Conservation (phyloP, 202 grass and related monocot species). For the Bolboschoenoplectus hybrid region DNA sequence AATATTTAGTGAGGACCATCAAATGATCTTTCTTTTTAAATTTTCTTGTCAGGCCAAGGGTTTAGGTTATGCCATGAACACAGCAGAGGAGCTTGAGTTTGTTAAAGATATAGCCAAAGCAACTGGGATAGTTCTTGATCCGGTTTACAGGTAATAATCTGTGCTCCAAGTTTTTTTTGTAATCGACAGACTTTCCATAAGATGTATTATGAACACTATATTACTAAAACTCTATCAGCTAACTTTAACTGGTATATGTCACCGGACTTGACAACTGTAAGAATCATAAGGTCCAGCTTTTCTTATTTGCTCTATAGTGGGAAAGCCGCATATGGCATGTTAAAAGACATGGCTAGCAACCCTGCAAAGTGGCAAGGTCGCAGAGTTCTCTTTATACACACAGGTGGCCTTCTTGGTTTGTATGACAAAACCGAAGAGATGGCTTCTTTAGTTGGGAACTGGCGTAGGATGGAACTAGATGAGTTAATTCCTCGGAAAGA, state of each 20-base stretch:
- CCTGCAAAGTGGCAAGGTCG: constrained; percentile 73
- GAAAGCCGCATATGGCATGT: constrained; percentile 69
- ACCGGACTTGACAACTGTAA: not conserved
- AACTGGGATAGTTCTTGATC: constrained; percentile 91
- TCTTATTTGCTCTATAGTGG: constrained; percentile 53
- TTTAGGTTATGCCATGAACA: constrained; percentile 97
- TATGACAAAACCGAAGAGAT: constrained; percentile 79
- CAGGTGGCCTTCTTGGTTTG: constrained; percentile 90
- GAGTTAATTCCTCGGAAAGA: constrained; percentile 64
- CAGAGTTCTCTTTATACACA: constrained; percentile 90
- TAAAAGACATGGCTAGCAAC: constrained; percentile 73
- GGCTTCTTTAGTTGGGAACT: constrained; percentile 61
- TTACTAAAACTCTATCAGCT: not conserved
- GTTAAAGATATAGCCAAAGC: constrained; percentile 81
- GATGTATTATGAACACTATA: not conserved
- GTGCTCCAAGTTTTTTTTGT: not conserved
- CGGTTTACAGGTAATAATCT: constrained; percentile 79
- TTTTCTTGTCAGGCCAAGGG: constrained; percentile 76
- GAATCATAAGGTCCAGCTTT: not conserved
- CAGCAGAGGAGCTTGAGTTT: constrained; percentile 84
- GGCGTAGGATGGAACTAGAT: constrained; percentile 80
- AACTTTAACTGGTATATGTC: not conserved
- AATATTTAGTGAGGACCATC: not conserved
- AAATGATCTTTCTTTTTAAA: not conserved
- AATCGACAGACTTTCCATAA: not conserved